Evolutionary conservation across 306 rosid genomes (phyloP).

Genomic region (Cicer yamashitae): DNA sequence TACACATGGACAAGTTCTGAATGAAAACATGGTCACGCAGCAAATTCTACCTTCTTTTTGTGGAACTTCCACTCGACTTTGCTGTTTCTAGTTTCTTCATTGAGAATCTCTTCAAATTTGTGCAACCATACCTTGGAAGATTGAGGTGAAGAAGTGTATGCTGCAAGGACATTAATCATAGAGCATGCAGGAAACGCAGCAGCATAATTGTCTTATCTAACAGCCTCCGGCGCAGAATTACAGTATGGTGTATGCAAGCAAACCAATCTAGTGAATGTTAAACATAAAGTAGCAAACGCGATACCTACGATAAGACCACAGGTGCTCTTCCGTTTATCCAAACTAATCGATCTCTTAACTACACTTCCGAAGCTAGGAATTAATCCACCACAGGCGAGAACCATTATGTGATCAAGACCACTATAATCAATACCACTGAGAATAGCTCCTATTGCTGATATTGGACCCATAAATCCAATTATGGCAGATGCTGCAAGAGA

Average conservation of each 20-base stretch:
- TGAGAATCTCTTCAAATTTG: slow-evolving; percentile 43
- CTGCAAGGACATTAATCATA: slow-evolving; percentile 20
- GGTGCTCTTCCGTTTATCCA: slow-evolving; percentile 73
- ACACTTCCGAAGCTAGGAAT: slow-evolving; percentile 78
- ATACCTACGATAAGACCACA: slow-evolving; percentile 75
- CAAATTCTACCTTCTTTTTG: slow-evolving; percentile 18
- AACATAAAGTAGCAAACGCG: slow-evolving; percentile 72
- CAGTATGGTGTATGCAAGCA: slow-evolving; percentile 99
- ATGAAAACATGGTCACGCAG: slow-evolving; percentile 18
- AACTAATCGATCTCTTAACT: slow-evolving; percentile 68
- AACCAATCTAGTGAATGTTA: slow-evolving; percentile 92
- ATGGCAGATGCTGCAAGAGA: slow-evolving; percentile 89
- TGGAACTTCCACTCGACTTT: slow-evolving; percentile 32
- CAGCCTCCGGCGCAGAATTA: slow-evolving; percentile 99
- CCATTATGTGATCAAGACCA: slow-evolving; percentile 94
- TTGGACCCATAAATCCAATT: slow-evolving; percentile 86
- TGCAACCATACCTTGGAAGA: slow-evolving; percentile 15
- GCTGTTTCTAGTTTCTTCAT: slow-evolving; percentile 32
- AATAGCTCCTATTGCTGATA: slow-evolving; percentile 94
- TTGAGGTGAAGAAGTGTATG: slow-evolving; percentile 33
- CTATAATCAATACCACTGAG: slow-evolving; percentile 94
- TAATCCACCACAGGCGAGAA: slow-evolving; percentile 89
- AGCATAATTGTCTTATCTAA: slow-evolving; percentile 54
- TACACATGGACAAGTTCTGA: slow-evolving; percentile 33
- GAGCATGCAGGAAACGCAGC: slow-evolving; percentile 39